Evolutionary conservation across 2,329 filamentous ascomycete species (phyloP).

Genomic region (Penicillium sp.): DNA sequence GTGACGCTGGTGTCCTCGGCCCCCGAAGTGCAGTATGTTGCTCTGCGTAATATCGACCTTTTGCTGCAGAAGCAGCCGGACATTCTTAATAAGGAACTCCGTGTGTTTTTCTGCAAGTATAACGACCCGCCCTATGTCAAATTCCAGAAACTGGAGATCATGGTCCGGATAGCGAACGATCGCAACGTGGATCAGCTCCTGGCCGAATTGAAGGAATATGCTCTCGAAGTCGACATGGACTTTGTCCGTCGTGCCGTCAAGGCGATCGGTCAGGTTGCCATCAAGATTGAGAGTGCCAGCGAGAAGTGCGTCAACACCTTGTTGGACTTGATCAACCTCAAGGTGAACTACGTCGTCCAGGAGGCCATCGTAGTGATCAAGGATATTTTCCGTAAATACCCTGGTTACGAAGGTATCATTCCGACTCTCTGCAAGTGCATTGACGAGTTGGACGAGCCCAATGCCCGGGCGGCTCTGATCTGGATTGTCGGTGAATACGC

Average conservation of each 20-base stretch:
- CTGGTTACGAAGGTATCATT: constrained; percentile 96
- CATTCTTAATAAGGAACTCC: constrained; percentile 93
- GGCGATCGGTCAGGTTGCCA: constrained; percentile 95
- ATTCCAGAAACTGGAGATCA: constrained; percentile 95
- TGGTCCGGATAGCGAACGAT: constrained; percentile 98
- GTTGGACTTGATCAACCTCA: constrained; percentile 91
- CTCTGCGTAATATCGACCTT: constrained; percentile 92
- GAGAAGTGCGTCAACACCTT: constrained; percentile 95
- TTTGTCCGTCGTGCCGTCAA: constrained; percentile 93
- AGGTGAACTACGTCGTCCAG: constrained; percentile 98
- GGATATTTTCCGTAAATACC: constrained; percentile 96
- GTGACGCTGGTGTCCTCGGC: constrained; percentile 94
- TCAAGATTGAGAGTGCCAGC: constrained; percentile 94
- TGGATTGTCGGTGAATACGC: constrained; percentile 99
- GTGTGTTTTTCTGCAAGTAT: constrained; percentile 99
- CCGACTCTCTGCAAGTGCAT: constrained; percentile 95
- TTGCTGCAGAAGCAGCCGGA: constrained; percentile 94
- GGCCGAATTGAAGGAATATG: constrained; percentile 94
- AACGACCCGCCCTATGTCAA: constrained; percentile 98
- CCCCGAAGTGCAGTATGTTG: constrained; percentile 97
- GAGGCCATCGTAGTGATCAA: constrained; percentile 99
- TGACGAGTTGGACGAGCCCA: constrained; percentile 92
- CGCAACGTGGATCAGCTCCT: constrained; percentile 93
- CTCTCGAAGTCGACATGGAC: constrained; percentile 98
- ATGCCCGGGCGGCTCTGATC: constrained; percentile 85